phyloP scores from a whole-genome alignment of 352 stramenopile genomes.

The Globisporangium emineosum region DNA sequence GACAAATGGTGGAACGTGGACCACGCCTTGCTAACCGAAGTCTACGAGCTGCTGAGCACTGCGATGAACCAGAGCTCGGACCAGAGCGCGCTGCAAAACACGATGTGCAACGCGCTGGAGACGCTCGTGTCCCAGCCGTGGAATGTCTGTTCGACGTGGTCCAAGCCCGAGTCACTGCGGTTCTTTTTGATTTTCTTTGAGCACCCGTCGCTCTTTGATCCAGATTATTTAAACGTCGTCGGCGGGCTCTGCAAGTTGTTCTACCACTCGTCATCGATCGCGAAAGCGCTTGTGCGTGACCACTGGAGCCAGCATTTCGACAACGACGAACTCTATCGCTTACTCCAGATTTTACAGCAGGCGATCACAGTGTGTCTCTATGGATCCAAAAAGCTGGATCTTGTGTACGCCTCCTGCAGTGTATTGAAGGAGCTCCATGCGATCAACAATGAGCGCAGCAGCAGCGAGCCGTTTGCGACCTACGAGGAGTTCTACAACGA shows the following conservation, averaged over 20 bases:
- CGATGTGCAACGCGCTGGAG: conserved; percentile 65
- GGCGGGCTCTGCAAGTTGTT: conserved; percentile 70
- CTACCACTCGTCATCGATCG: conserved; percentile 42
- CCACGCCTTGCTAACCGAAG: conserved; percentile 31
- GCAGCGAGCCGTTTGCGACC: conserved; percentile 41
- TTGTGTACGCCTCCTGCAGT: conserved; percentile 68
- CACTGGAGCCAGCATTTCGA: conserved; percentile 57
- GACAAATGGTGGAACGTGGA: conserved; percentile 58
- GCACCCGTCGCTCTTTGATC: conserved; percentile 71
- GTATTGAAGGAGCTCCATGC: conserved; percentile 64
- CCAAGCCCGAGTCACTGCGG: conserved; percentile 32
- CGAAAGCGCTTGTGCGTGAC: conserved; percentile 50
- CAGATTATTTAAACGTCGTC: conserved; percentile 68
- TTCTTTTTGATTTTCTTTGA: conserved; percentile 79
- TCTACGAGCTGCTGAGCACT: conserved; percentile 43
- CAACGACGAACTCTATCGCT: conserved; percentile 56
- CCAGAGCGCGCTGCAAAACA: conserved; percentile 60
- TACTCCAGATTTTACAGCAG: conserved; percentile 74
- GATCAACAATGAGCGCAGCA: conserved; percentile 46
- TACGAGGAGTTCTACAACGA: conserved; percentile 85
- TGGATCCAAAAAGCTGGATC: conserved; percentile 65
- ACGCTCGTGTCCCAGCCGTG: conserved; percentile 68
- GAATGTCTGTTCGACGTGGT: conserved; percentile 76
- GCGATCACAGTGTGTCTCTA: conserved; percentile 76
- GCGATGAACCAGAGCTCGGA: conserved; percentile 32